Evolutionary conservation across 169 alveolate species (phyloP).

Genomic region (Theileria orientalis): DNA sequence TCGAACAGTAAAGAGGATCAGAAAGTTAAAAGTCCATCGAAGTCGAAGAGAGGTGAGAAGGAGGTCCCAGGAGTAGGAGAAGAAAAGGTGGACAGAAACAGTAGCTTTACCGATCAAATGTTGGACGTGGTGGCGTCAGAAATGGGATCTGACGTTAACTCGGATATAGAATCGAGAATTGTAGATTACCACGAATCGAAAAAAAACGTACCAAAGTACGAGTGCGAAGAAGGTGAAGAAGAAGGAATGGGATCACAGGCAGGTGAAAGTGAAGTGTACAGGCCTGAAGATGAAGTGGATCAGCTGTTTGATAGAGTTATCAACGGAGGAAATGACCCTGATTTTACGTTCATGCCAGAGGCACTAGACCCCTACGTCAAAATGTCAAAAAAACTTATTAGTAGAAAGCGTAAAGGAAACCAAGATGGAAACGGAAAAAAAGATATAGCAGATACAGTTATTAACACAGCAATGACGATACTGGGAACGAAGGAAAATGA

Average conservation of each 20-base stretch:
- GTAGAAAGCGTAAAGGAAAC: background rate
- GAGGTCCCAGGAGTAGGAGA: background rate
- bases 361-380: slow-evolving; percentile 9
- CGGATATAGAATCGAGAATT: background rate
- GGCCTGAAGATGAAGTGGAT: slow-evolving; percentile 10
- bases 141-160: slow-evolving; percentile 3
- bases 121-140: background rate
- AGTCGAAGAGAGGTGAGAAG: too few relatives aligned
- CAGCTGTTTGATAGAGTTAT: slow-evolving; percentile 11
- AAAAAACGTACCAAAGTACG: background rate
- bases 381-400: background rate
- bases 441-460: too few relatives aligned
- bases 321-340: slow-evolving; percentile 6
- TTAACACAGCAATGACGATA: too few relatives aligned
- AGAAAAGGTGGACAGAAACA: background rate
- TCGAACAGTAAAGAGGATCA: background rate
- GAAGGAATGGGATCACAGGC: background rate
- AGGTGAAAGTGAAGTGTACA: background rate
- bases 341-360: background rate
- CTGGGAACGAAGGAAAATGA: too few relatives aligned
- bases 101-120: background rate
- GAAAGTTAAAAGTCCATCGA: too few relatives aligned
- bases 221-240: background rate
- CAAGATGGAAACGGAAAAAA: background rate
- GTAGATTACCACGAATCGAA: background rate